Conservation (phyloP, 208 protist genomes). For the Trypanosoma rangeli region DNA sequence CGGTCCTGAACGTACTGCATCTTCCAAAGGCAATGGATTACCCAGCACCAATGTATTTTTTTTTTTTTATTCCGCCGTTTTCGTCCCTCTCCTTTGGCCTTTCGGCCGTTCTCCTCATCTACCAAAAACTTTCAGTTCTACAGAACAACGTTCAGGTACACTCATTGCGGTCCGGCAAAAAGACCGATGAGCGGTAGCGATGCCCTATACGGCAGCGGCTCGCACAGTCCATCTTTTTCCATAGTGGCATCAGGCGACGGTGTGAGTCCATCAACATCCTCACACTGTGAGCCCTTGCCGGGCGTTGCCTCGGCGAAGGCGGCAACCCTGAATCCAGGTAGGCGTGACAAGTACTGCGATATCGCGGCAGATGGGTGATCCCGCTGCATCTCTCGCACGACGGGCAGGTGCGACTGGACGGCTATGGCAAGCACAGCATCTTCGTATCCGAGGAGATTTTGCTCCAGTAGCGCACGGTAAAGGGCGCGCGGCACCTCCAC, state of each 20-base stretch:
- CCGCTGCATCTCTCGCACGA: constrained; percentile 29
- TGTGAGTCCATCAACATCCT: constrained; percentile 22
- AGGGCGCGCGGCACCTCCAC: constrained; percentile 45
- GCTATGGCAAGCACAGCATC: constrained; percentile 55
- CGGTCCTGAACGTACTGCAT: background rate
- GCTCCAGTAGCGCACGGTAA: constrained; percentile 19
- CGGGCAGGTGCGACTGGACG: constrained; percentile 35
- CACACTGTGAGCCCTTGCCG: constrained; percentile 13
- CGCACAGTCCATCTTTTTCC: constrained; percentile 46
- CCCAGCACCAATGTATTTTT: background rate
- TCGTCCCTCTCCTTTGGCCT: background rate
- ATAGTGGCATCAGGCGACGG: constrained; percentile 36
- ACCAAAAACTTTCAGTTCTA: constrained; percentile 2
- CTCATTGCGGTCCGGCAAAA: constrained; percentile 8
- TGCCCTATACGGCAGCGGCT: constrained; percentile 35
- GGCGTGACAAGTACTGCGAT: constrained; percentile 47
- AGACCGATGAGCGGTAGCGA: constrained; percentile 21
- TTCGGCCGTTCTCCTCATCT: background rate
- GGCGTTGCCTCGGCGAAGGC: constrained; percentile 22
- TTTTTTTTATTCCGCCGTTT: background rate
- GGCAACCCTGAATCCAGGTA: constrained; percentile 4
- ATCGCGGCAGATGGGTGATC: constrained; percentile 31
- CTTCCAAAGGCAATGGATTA: background rate
- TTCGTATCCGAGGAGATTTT: constrained; percentile 31
- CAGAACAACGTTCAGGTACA: constrained; percentile 22